Percentiles rank a stretch among this genome's conserved stretches.
These are phyloP conservation scores for Barnettozyma siamensis DNA, from an alignment of 805 yeast species.

Conservation along the genomic window DNA sequence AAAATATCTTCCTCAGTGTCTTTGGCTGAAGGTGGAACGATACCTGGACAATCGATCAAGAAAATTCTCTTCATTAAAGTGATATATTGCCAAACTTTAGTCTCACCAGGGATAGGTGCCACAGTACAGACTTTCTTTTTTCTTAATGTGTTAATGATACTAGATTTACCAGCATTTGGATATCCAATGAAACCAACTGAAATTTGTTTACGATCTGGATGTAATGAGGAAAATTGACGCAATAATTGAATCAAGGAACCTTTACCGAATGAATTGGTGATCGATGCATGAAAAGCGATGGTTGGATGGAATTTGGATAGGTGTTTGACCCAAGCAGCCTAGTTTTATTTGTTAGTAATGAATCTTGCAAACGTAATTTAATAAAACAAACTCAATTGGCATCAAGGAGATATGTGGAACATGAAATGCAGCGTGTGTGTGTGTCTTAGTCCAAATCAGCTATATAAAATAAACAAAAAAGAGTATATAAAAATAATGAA, in stretches of 20 bases:
- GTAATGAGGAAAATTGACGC: constrained; percentile 88
- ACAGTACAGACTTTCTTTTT: constrained; percentile 94
- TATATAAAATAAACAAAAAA: too few species aligned
- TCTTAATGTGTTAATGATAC: constrained; percentile 88
- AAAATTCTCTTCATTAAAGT: constrained; percentile 94
- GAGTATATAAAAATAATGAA: constrained; percentile 9
- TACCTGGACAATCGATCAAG: constrained; percentile 97
- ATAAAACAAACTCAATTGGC: too few species aligned
- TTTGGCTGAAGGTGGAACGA: constrained; percentile 89
- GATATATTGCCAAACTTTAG: constrained; percentile 98
- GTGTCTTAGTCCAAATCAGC: too few species aligned
- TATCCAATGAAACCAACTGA: constrained; percentile 97
- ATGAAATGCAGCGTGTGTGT: not conserved
- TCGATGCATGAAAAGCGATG: constrained; percentile 95
- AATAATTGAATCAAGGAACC: constrained; percentile 91
- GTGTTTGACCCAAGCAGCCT: constrained; percentile 99
- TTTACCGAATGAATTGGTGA: constrained; percentile 95
- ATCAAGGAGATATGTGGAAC: too few species aligned
- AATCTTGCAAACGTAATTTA: not conserved
- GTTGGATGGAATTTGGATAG: constrained; percentile 89
- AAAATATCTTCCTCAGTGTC: constrained; percentile 89
- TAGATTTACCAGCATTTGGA: constrained; percentile 97
- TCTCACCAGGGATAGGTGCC: constrained; percentile 98
- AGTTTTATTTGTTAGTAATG: constrained; percentile 21
- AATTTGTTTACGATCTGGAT: constrained; percentile 89